Evolutionary conservation across 345 rosid species (phyloP), one percentile per base, ranked within the genome.

Genomic region (Punica granatum): DNA sequence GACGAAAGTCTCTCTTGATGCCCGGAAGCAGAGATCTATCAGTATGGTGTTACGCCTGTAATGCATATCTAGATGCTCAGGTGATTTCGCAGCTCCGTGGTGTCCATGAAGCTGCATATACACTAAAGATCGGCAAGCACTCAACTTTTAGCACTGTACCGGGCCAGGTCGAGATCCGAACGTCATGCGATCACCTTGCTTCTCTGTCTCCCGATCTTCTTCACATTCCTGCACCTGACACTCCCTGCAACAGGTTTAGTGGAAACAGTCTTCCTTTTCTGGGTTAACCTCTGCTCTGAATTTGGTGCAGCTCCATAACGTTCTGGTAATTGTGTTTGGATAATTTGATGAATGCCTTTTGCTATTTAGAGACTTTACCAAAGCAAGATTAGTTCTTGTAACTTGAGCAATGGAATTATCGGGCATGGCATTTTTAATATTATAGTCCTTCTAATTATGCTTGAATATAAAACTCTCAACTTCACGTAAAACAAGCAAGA

Each of bases 1-100:
- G 4, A 49, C 56, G 5, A 11, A 7, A 49, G 10, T 49, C 12
- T 35, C 2, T 23, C 16, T 18, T 12, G 33, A 19, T 62, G 59
- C n/a, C 25, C 64, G 54, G 19, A 36, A 49, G 61, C 88, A 90
- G 96, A 77, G 98, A 93, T 63, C 75, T 93, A 25, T 90, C 96
- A 3, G 88, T 86, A 21, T 90, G 97, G 98, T 90, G 98, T 74
- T 93, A 89, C 60, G 69, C 71, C 49, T 93, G 97, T 21, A 90
- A 93, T 66, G 81, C 96, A 0, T 93, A 93, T 78, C 77, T 90
- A 37, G 91, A 93, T 68, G 90, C 92, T 32, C 88, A 81, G 79
- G 70, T 81, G 62, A 78, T 93, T 68, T 44, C 37, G 32, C 88
- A 89, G 72, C 80, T 93, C 70, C 81, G 82, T 42, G 85, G 85